These are phyloP conservation scores for Truncatella angustata DNA, from an alignment of 2,329 filamentous ascomycete species.

Conservation along the genomic window DNA sequence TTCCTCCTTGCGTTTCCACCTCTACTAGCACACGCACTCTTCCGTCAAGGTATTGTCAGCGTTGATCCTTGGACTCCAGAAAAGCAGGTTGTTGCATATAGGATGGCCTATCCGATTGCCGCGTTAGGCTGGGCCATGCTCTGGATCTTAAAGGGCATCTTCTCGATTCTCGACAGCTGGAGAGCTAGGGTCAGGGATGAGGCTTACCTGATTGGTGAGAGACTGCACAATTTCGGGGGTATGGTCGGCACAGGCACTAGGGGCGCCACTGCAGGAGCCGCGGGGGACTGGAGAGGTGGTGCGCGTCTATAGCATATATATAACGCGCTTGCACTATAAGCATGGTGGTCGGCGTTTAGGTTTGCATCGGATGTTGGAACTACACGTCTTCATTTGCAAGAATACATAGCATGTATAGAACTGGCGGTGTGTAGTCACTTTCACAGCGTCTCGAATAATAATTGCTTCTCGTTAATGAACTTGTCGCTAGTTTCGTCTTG, in stretches of 20 bases:
- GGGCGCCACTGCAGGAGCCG: neutral
- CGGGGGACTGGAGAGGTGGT: constrained; percentile 3
- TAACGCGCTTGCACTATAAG: neutral
- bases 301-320: neutral
- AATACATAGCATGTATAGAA: too few species aligned
- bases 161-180: constrained; percentile 70
- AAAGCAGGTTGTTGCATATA: constrained; percentile 41
- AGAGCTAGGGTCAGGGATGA: constrained; percentile 83
- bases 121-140: constrained; percentile 47
- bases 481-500: too few species aligned
- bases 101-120: constrained; percentile 68
- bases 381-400: too few species aligned
- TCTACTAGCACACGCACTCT: constrained; percentile 50
- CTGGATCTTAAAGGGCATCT: constrained; percentile 48
- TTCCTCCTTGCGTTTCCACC: constrained; percentile 66
- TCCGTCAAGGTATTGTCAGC: constrained; percentile 26
- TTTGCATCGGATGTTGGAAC: neutral
- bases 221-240: constrained; percentile 78
- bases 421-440: too few species aligned
- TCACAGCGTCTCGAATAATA: too few species aligned
- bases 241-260: constrained; percentile 6
- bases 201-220: constrained; percentile 91
- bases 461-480: too few species aligned
- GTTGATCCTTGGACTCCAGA: constrained; percentile 21
- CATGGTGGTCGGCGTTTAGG: neutral